Percentiles rank a stretch among this genome's conserved stretches.
phyloP scores from a whole-genome alignment of 345 rosid species.

The Linum usitatissimum region DNA sequence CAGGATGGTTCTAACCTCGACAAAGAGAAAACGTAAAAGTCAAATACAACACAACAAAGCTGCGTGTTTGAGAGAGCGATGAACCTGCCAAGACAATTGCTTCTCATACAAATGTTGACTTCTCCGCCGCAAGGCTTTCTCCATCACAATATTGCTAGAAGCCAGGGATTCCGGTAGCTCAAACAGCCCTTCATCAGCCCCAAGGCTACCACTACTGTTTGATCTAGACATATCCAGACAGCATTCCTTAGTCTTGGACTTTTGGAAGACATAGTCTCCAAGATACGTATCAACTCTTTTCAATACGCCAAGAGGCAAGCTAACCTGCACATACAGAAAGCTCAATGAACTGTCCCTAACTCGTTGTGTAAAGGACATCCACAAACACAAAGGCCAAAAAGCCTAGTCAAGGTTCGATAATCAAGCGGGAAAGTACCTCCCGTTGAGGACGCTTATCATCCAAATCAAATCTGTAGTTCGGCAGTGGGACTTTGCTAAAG shows the following conservation, averaged over 20 bases:
- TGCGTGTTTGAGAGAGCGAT: constrained; percentile 13
- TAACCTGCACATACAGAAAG: constrained; percentile 37
- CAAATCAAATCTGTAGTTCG: constrained; percentile 92
- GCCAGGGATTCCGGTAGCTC: constrained; percentile 50
- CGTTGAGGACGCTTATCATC: constrained; percentile 86
- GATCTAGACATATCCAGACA: constrained; percentile 43
- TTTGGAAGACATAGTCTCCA: constrained; percentile 47
- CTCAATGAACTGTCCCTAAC: background rate
- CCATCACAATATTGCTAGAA: constrained; percentile 36
- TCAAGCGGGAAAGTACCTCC: constrained; percentile 43
- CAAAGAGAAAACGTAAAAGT: background rate
- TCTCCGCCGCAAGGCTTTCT: constrained; percentile 40
- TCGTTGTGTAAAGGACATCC: background rate
- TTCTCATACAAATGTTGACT: constrained; percentile 56
- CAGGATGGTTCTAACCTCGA: background rate
- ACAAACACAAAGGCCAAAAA: background rate
- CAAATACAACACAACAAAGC: constrained; percentile 6
- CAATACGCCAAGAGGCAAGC: constrained; percentile 43
- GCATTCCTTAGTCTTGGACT: constrained; percentile 29
- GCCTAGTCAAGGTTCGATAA: background rate
- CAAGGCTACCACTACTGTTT: constrained; percentile 45
- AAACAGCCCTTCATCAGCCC: constrained; percentile 57
- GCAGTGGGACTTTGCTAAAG: constrained; percentile 79
- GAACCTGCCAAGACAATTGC: constrained; percentile 77
- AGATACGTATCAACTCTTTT: constrained; percentile 54